phyloP scores from a whole-genome alignment of 306 rosid genomes.

The Psophocarpus tetragonolobus region DNA sequence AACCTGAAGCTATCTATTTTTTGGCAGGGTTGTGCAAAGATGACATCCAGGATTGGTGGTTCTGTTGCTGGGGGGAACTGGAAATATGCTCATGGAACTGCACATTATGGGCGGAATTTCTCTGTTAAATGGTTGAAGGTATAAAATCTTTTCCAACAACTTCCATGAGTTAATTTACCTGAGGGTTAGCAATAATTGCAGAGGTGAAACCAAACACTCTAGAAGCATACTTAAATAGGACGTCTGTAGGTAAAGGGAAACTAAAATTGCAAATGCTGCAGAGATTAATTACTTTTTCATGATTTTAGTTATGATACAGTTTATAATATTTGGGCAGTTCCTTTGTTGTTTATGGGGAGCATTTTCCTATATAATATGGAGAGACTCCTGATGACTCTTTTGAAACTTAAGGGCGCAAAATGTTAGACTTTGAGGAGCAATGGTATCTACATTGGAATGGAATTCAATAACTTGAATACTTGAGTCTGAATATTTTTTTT shows the following conservation, averaged over 20 bases:
- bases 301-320: neutral
- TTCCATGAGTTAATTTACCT: conserved; percentile 9
- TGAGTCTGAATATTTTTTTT: neutral
- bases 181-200: neutral
- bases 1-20: conserved; percentile 29
- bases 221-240: neutral
- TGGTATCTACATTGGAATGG: neutral
- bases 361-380: conserved; percentile 4
- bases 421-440: conserved; percentile 11
- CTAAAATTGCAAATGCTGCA: neutral
- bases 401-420: neutral
- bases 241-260: conserved; percentile 25
- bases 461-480: neutral
- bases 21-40: conserved; percentile 97
- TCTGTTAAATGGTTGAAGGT: conserved; percentile 97
- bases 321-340: neutral
- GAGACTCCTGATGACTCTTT: conserved; percentile 5
- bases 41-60: conserved; percentile 98
- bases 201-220: neutral
- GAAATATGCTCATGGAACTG: conserved; percentile 99
- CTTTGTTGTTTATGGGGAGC: conserved; percentile 10
- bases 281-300: neutral
- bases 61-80: conserved; percentile 97
- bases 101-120: conserved; percentile 97
- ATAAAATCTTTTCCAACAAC: conserved; percentile 25